phyloP scores from a whole-genome alignment of 192 early-diverging fungal genomes.

The Allomyces arbusculus region DNA sequence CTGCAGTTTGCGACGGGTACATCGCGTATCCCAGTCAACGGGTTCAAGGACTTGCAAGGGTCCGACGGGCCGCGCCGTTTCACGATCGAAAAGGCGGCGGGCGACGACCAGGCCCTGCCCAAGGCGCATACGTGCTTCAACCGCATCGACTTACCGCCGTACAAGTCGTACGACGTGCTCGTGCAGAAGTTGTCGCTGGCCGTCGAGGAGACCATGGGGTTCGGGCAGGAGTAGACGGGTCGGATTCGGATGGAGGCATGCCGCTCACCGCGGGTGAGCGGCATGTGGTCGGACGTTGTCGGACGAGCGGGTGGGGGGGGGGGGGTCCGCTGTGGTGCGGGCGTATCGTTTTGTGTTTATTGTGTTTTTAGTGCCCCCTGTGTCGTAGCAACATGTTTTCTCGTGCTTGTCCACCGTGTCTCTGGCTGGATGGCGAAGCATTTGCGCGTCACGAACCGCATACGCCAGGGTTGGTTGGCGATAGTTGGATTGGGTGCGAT shows the following conservation, averaged over 20 bases:
- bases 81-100: conserved; percentile 75
- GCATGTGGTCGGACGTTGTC: too few species aligned
- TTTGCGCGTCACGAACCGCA: too few species aligned
- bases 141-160: conserved; percentile 86
- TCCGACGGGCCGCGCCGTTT: conserved; percentile 87
- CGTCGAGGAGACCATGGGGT: conserved; percentile 90
- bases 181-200: conserved; percentile 68
- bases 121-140: conserved; percentile 97
- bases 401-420: too few species aligned
- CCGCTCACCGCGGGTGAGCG: too few species aligned
- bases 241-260: too few species aligned
- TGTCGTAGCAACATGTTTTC: too few species aligned
- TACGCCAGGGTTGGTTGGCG: too few species aligned
- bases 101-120: conserved; percentile 63
- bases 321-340: too few species aligned
- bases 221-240: conserved; percentile 50
- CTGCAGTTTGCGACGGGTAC: conserved; percentile 97
- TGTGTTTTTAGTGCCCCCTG: too few species aligned
- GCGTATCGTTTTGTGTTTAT: background rate
- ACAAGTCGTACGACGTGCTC: conserved; percentile 57
- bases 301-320: too few species aligned
- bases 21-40: conserved; percentile 92
- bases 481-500: too few species aligned
- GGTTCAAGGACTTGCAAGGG: conserved; percentile 95
- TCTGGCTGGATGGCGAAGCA: too few species aligned